These are phyloP conservation scores for Daldinia decipiens DNA, from an alignment of 495 filamentous ascomycete genomes.

Conservation along the genomic window DNA sequence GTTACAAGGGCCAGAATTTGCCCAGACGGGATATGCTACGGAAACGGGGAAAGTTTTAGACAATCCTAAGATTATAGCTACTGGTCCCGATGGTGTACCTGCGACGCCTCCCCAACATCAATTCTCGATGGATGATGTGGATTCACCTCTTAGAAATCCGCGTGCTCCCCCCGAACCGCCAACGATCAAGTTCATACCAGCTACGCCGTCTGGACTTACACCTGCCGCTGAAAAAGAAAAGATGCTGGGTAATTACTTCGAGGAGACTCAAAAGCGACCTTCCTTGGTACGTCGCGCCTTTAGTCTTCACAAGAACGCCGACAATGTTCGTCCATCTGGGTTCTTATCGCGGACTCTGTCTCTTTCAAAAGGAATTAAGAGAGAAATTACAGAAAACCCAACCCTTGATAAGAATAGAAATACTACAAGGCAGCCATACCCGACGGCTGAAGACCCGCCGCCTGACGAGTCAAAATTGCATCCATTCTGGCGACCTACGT, in stretches of 20 bases:
- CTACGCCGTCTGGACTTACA: slow-evolving; percentile 68
- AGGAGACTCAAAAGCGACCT: slow-evolving; percentile 57
- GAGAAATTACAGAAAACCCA: slow-evolving; percentile 27
- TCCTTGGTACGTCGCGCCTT: slow-evolving; percentile 68
- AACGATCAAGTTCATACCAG: slow-evolving; percentile 76
- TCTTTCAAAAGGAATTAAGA: slow-evolving; percentile 47
- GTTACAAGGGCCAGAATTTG: slow-evolving; percentile 12
- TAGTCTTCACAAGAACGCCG: slow-evolving; percentile 66
- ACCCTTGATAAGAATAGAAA: slow-evolving; percentile 49
- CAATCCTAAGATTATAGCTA: slow-evolving; percentile 50
- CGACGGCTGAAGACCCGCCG: slow-evolving; percentile 54
- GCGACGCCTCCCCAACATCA: slow-evolving; percentile 58
- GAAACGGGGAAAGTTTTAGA: slow-evolving; percentile 28
- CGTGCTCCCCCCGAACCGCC: slow-evolving; percentile 69
- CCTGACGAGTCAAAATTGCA: slow-evolving; percentile 69
- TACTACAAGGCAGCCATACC: slow-evolving; percentile 43
- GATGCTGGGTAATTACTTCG: slow-evolving; percentile 60
- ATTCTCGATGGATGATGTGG: slow-evolving; percentile 62
- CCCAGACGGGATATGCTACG: slow-evolving; percentile 24
- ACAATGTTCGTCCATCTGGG: slow-evolving; percentile 58
- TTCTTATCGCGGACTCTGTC: slow-evolving; percentile 58
- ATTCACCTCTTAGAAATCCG: slow-evolving; percentile 80
- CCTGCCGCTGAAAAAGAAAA: slow-evolving; percentile 65
- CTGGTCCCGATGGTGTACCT: slow-evolving; percentile 55
- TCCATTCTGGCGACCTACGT: slow-evolving; percentile 82